Evolutionary conservation across 192 early-diverging fungal species (phyloP), one percentile per base, ranked within the genome.

Genomic region (Spizellomyces punctatus): DNA sequence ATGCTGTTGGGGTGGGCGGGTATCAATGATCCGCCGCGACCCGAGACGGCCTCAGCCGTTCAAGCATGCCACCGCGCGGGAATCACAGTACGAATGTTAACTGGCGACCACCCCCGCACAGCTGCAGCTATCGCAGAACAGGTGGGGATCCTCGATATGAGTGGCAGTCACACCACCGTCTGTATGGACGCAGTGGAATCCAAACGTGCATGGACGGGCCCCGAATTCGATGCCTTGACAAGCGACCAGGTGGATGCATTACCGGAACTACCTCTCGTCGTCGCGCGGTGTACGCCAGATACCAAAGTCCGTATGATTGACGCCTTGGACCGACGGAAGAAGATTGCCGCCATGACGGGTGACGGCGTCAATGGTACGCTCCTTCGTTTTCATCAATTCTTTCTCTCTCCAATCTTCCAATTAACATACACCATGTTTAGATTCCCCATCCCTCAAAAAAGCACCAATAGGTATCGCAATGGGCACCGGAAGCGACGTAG

Each of bases 401-500:
- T 3, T 36, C 27, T 36, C 27, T 36, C 27, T 36, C 27, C 3
- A 36, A 36, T 36, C 0, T 3, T 0, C 3, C 27, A 36, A 36
- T 36, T 36, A 36, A 36, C 93, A 66, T 89, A 36, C 27, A 36
- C 27, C 27, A 36, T 36, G 0, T 36, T 3, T 36, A 36, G 94
- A 96, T 75, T 90, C 92, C 2, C 94, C 94, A 27, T 89, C 92
- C 27, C 90, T 96, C 64, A 96, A 96, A 74, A 83, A 85, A 17
- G 90, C 94, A 5, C 90, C 93, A 63, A 86, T 93, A 14, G 94
- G 94, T 64, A 90, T 96, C 55, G 94, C 94, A 0, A 94, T 96
- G 92, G 94, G 92, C 14, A 89, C 89, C 21, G 96, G 95, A 46
- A 94, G 93, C 0, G 96, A 99, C 64, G 94, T 96, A 49, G 95